A percentile compares a stretch with the other conserved stretches of the same genome.
phyloP scores from a whole-genome alignment of 257 asterid genomes.

The Lavandula angustifolia region DNA sequence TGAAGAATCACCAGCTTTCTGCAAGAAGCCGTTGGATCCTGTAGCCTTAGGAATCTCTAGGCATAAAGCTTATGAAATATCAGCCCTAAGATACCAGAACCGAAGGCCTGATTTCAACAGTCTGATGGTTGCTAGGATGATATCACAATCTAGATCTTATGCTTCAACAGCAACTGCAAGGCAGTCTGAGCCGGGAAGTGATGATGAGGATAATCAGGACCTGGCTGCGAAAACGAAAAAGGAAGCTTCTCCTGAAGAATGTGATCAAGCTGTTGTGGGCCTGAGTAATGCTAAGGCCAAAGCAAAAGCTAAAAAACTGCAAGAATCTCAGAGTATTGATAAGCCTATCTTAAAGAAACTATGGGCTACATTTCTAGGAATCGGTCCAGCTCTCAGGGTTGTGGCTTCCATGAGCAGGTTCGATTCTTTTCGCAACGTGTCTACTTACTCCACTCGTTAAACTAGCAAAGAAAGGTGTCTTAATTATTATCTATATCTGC shows the following conservation, averaged over 20 bases:
- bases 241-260: conserved; percentile 91
- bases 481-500: conserved; percentile 27
- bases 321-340: conserved; percentile 54
- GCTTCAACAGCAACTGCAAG: conserved; percentile 73
- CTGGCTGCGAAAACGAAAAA: conserved; percentile 56
- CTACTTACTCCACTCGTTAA: neutral
- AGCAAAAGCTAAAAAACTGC: conserved; percentile 74
- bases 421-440: conserved; percentile 12
- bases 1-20: conserved; percentile 33
- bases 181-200: conserved; percentile 63
- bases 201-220: conserved; percentile 58
- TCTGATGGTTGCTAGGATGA: conserved; percentile 40
- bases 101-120: conserved; percentile 42
- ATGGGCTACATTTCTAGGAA: conserved; percentile 66
- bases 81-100: conserved; percentile 37
- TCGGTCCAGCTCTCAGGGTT: conserved; percentile 76
- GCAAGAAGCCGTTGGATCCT: conserved; percentile 34
- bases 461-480: neutral
- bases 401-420: conserved; percentile 91
- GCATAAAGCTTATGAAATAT: conserved; percentile 38
- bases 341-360: conserved; percentile 51
- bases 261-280: conserved; percentile 90
- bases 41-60: conserved; percentile 39
- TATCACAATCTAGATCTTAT: conserved; percentile 47
- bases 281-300: conserved; percentile 83